Percentiles rank a stretch among this genome's conserved stretches.
Evolutionary conservation across 1,139 yeast genomes (phyloP).

Genomic region (Lipomyces yarrowii): DNA sequence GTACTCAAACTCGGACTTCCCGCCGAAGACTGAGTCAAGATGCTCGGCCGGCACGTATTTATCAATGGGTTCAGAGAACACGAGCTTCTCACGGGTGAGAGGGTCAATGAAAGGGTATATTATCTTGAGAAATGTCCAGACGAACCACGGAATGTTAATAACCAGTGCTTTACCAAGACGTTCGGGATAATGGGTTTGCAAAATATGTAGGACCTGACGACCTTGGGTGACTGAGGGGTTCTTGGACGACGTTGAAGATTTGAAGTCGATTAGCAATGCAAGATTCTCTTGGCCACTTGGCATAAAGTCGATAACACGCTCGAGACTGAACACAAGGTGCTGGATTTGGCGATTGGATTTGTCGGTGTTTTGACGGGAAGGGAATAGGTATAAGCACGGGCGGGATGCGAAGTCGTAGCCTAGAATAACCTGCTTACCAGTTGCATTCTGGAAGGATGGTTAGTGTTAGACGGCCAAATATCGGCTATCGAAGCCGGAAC

Average conservation of each 20-base stretch:
- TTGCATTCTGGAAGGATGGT: conserved; percentile 62
- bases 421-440: conserved; percentile 85
- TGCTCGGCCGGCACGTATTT: conserved; percentile 80
- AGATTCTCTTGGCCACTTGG: conserved; percentile 94
- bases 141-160: conserved; percentile 91
- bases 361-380: conserved; percentile 92
- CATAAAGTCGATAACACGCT: conserved; percentile 88
- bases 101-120: conserved; percentile 97
- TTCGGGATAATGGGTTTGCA: conserved; percentile 96
- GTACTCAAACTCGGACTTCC: conserved; percentile 79
- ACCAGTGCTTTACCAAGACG: conserved; percentile 87
- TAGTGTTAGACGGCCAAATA: background rate
- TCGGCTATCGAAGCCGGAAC: background rate
- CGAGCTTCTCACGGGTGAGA: conserved; percentile 85
- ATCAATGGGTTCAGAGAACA: conserved; percentile 84
- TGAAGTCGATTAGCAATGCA: conserved; percentile 87
- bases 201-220: conserved; percentile 78
- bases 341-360: conserved; percentile 87
- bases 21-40: conserved; percentile 82
- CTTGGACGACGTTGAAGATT: conserved; percentile 64
- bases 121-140: conserved; percentile 83
- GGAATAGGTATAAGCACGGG: conserved; percentile 86
- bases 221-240: conserved; percentile 83
- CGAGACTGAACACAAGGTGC: conserved; percentile 88
- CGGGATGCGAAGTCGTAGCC: conserved; percentile 89